Base-by-base conservation (phyloP, 257 asterid species). In the Anisodus acutangulus region DNA sequence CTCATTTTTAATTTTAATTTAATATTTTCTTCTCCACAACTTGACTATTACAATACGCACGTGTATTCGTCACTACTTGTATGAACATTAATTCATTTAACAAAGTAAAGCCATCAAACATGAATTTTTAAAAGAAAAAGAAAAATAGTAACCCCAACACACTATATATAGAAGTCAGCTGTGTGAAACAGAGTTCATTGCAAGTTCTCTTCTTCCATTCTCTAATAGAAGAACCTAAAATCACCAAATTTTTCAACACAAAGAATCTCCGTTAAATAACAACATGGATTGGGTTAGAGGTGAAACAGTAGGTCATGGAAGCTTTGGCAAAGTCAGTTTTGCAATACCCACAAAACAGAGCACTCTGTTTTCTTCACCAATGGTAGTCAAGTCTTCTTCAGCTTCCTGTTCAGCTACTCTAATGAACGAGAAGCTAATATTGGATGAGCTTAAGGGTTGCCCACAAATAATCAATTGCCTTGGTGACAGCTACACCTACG, bases 271-370 rank as follows among this genome's bases (percentile, higher is more conserved):
- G 35, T 53, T 10, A 58, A 19, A 17, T 41, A 5, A 4, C 41
- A 69, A 70, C 81, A 91, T 92, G 95, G 89, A 92, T 69, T 90
- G 93, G 95, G 60, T 88, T 82, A 89, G 92, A 80, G 91, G 95
- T 82, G 88, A 87, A 8, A 83, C 74, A 53, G 51, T 92, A 35
- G 95, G 94, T 2, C 89, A 87, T 47, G 95, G 95, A 1, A 88
- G 93, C 85, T 92, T 92, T 55, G 95, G 90, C 17, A 89, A 84
- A 74, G 93, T 92, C 76, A 84, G 63, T 79, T 74, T 92, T 66
- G 94, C 93, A n/a, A 84, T 83, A 54, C 76, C 90, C 19, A 82
- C 60, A 43, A 57, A 17, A 60, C 87, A 76, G 68, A 76, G 62
- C 10, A 19, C 83, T 2, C 79, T 45, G 5, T 69, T 85, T 8